Evolutionary conservation across 1,284 basidiomycete species (phyloP).

Genomic region (Phaffia rhodozyma): DNA sequence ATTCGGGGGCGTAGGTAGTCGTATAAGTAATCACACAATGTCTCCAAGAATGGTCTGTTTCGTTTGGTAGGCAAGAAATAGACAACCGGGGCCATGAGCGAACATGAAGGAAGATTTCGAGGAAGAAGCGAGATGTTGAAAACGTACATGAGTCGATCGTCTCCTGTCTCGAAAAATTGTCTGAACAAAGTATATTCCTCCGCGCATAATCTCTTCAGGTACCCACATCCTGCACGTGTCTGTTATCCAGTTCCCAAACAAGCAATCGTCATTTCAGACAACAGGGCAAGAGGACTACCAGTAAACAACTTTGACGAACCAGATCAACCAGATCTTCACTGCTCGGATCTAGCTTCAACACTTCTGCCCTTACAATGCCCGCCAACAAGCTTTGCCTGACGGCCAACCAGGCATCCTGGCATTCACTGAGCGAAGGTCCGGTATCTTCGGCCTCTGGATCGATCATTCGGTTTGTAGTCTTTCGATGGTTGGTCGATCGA

Average conservation of each 20-base stretch:
- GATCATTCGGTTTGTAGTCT: no score
- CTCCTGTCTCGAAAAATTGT: slow-evolving; percentile 73
- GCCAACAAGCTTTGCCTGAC: slow-evolving; percentile 59
- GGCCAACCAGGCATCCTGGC: slow-evolving; percentile 66
- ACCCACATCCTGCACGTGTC: slow-evolving; percentile 79
- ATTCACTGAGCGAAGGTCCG: slow-evolving; percentile 62
- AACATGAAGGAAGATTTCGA: not conserved
- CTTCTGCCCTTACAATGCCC: slow-evolving; percentile 60
- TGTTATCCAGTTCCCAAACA: slow-evolving; percentile 27
- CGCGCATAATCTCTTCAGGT: slow-evolving; percentile 73
- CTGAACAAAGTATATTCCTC: slow-evolving; percentile 77
- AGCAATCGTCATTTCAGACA: not conserved
- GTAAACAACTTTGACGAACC: slow-evolving; percentile 34
- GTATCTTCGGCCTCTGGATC: slow-evolving; percentile 58
- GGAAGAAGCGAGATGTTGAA: not conserved
- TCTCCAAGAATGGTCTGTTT: slow-evolving; percentile 67
- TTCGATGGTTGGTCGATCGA: slow-evolving; percentile 42
- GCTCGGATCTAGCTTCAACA: slow-evolving; percentile 62
- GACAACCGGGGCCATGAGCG: not conserved
- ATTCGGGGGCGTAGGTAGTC: slow-evolving; percentile 87
- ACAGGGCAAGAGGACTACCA: slow-evolving; percentile 23
- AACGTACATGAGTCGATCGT: slow-evolving; percentile 69
- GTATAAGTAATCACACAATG: slow-evolving; percentile 79
- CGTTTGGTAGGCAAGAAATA: slow-evolving; percentile 7
- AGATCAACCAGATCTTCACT: slow-evolving; percentile 72